Conservation (phyloP, 1,139 yeast genomes). For the Lodderomyces metapsilosis region DNA sequence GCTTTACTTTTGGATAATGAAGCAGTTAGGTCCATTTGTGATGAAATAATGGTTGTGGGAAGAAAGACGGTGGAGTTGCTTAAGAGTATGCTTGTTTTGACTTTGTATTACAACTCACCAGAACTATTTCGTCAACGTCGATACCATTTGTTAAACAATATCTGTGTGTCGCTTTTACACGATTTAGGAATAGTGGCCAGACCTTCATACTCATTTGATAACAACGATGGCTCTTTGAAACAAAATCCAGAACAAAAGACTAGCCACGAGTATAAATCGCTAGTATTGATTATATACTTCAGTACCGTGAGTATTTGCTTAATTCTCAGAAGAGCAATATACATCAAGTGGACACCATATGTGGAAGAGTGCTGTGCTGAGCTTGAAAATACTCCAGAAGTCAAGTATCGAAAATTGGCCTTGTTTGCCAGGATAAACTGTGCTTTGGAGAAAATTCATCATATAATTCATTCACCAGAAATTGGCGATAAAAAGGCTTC, state of each 20-base stretch:
- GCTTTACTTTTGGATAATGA: slow-evolving; percentile 50
- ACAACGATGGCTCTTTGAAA: slow-evolving; percentile 34
- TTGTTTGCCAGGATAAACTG: slow-evolving; percentile 59
- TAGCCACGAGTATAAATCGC: slow-evolving; percentile 27
- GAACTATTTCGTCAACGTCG: slow-evolving; percentile 79
- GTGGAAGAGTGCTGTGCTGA: slow-evolving; percentile 60
- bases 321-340: slow-evolving; percentile 51
- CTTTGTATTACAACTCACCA: slow-evolving; percentile 82
- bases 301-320: slow-evolving; percentile 53
- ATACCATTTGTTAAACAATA: slow-evolving; percentile 64
- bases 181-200: slow-evolving; percentile 73
- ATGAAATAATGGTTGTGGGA: slow-evolving; percentile 70
- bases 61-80: slow-evolving; percentile 68
- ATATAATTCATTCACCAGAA: slow-evolving; percentile 43
- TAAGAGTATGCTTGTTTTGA: slow-evolving; percentile 57
- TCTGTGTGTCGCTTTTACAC: slow-evolving; percentile 68
- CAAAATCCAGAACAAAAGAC: slow-evolving; percentile 11
- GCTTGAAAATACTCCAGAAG: slow-evolving; percentile 38
- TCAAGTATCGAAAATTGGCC: slow-evolving; percentile 44
- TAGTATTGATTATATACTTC: slow-evolving; percentile 49
- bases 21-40: slow-evolving; percentile 56
- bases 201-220: slow-evolving; percentile 36
- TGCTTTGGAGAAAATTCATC: slow-evolving; percentile 62
- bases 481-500: slow-evolving; percentile 22
- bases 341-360: slow-evolving; percentile 57